phyloP scores from a whole-genome alignment of 441 rosid genomes.

The Macaranga tanarius region DNA sequence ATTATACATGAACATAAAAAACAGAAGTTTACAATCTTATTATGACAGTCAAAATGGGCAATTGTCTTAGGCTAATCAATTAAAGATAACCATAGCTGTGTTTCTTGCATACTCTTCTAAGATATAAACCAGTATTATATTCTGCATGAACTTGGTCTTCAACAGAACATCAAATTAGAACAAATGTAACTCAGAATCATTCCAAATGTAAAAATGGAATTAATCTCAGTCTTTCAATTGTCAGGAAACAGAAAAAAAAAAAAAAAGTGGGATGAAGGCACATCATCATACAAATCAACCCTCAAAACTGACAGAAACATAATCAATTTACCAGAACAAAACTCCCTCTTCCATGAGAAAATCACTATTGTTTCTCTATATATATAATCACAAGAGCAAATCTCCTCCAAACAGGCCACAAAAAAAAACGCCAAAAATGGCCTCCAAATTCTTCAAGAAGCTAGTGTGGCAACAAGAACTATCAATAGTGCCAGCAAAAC shows the following conservation, averaged over 20 bases:
- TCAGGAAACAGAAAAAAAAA: not conserved
- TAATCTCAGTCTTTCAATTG: not conserved
- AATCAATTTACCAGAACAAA: not conserved
- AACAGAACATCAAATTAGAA: no score
- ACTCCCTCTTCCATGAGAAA: constrained; percentile 1
- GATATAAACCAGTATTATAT: no score
- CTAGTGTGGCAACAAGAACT: constrained; percentile 25
- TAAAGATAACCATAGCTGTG: no score
- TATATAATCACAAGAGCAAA: not conserved
- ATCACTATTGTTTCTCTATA: not conserved
- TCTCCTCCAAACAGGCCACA: not conserved
- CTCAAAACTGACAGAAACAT: constrained; percentile 6
- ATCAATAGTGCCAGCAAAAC: constrained; percentile 24
- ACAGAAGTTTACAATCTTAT: no score
- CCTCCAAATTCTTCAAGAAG: constrained; percentile 16
- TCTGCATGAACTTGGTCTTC: no score
- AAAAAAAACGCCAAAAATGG: not conserved
- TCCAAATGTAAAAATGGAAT: no score
- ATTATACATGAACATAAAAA: no score
- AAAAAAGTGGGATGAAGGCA: not conserved
- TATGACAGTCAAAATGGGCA: no score
- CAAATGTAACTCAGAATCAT: no score
- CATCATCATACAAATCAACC: constrained; percentile 2
- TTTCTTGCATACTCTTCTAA: no score
- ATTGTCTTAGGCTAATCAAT: no score